Base-by-base conservation (phyloP, 2,329 filamentous ascomycete genomes). In the Albifimbria verrucaria region DNA sequence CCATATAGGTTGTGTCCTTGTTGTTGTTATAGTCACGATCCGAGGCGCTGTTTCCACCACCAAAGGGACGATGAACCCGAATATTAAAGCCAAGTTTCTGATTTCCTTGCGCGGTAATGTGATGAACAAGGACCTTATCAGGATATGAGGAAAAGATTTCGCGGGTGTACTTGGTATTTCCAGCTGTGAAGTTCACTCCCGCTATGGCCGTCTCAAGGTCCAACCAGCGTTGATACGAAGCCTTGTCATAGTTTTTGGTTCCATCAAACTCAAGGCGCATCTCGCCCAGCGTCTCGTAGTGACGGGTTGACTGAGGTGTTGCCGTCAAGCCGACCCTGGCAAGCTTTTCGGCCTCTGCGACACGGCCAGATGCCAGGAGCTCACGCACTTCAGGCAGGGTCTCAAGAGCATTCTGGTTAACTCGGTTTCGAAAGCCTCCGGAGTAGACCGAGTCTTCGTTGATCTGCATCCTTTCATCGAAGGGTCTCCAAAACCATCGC, bases 231-330 rank as follows among this genome's bases (percentile, higher is more conserved):
- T 39, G n/a, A 32, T 43, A 50, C 24, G 18, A 41, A 7, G 18
- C 24, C 32, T 42, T 39, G 48, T 50, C 32, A 18, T 50, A 43
- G 28, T 39, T 42, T 4, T n/a, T 15, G 3, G 48, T 50, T 12
- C 23, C 23, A n/a, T 39, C 48, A 42, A 50, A 50, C 48, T 50
- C 48, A 12, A 50, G 23, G 7, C 17, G 11, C 48, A 50, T 50
- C 26, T 50, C 48, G n/a, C 47, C 47, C 23, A 49, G 47, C 23
- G 47, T 49, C 47, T 49, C 47, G 47, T 49, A 49, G 15, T 49
- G 47, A 20, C 47, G 47, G 47, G 32, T 49, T 9, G 47, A 49
- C 47, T 49, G 47, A 6, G 47, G 47, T 25, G 47, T 49, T 10
- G 23, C 47, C 10, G 47, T 49, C 26, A 49, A 32, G 47, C 47